Evolutionary conservation across 1,284 basidiomycete genomes (phyloP), one percentile per base, ranked within the genome.

Genomic region (Sanghuangporus baumii): DNA sequence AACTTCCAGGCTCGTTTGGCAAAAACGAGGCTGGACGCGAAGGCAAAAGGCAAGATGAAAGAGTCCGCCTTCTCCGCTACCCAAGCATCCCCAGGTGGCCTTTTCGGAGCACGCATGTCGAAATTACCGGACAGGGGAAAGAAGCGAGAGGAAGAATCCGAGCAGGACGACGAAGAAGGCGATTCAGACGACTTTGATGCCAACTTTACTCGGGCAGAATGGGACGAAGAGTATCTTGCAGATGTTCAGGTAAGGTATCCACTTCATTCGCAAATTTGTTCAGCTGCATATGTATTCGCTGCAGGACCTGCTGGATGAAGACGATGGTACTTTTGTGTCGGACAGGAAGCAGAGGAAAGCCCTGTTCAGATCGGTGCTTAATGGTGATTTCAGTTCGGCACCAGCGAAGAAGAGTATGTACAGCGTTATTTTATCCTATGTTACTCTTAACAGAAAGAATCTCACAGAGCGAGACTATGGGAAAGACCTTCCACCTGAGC

Each of bases 191-290:
- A 62, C 14, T 57, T 58, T 41, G 55, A 62, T 26, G 36, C 40
- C 3, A 20, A 58, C 7, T 63, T 71, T 58, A 75, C 80, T 0
- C 86, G 84, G 82, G 82, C 80, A 1, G 86, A 88, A 52, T 71
- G 81, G 31, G 86, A 91, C 63, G 87, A 93, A 48, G 81, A 81
- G 43, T 84, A 84, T 67, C 77, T 88, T 54, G 78, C 78, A n/a
- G 69, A 80, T 14, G 81, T 93, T 43, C 73, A 89, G 69, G 91
- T 88, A 66, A 63, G 77, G 73, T 2, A 52, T 63, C 41, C 36
- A 51, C 40, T 57, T 34, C 48, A 16, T 55, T 47, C 23, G 26
- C 1, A 51, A 36, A 48, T 14, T 6, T 8, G 6, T 16, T 11
- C 9, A 56, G 6, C 5, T 0, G 2, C 16, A 54, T 23, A 38